Base-by-base conservation (phyloP, 805 yeast species). In the Saccharomycopsis synnaedendra region DNA sequence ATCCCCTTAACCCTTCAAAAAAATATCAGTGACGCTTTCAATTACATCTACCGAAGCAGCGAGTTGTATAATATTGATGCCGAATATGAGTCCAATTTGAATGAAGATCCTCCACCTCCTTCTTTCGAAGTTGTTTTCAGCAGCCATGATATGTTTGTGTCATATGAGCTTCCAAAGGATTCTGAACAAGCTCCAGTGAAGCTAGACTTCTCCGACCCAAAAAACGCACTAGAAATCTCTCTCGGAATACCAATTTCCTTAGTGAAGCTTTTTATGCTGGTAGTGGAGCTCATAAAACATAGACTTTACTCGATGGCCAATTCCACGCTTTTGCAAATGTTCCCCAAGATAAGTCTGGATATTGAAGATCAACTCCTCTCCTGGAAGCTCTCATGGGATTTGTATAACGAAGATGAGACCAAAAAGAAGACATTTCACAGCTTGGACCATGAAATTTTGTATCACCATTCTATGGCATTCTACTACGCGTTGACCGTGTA, bases 181-280 rank as follows among this genome's bases (percentile, higher is more conserved):
- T 11, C n/a, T 3, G 34, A 29, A n/a, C 9, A 7, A 19, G 9
- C 29, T 6, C 27, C 11, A n/a, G 34, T 27, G 11, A 27, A 33
- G 11, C n/a, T 9, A 8, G 33, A 39, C 4, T 29, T 11, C 8
- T n/a, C 27, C 35, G 33, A 44, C 40, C n/a, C 30, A 11, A 30
- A 29, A 19, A 19, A 30, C 19, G 4, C 5, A 39, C 6, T 5
- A 33, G 7, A 32, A 27, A 8, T 32, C 44, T 58, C 70, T 28
- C 69, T 70, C 52, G 75, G 74, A 2, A 58, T 70, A 38, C 75
- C 74, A 28, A 67, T 66, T 51, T 66, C 72, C n/a, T 59, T 70
- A 39, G 67, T 70, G 50, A 43, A 65, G 8, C 54, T 70, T 27
- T 70, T 70, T 57, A 60, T 68, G 45, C 65, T 64, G 41, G 70